Evolutionary conservation across 305 asterid genomes (phyloP).

Genomic region (Fraxinus ornus): DNA sequence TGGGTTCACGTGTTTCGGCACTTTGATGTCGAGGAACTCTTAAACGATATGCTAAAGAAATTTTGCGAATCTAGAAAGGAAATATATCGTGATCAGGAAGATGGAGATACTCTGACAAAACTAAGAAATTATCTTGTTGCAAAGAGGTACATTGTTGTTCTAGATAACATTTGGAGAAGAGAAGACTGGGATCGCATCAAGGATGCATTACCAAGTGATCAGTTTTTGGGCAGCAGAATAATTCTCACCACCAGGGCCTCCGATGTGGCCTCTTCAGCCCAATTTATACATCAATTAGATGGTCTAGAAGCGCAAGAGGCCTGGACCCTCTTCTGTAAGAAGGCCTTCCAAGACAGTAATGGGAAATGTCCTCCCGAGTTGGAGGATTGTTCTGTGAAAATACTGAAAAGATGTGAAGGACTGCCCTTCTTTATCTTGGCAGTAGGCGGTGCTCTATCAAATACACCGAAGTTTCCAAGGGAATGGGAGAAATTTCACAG

Average conservation of each 20-base stretch:
- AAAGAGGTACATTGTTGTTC: constrained; percentile 33
- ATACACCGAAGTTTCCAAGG: background rate
- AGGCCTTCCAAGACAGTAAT: constrained; percentile 28
- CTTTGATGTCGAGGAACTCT: constrained; percentile 1
- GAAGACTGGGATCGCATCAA: constrained; percentile 22
- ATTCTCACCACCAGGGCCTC: constrained; percentile 28
- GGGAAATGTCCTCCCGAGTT: constrained; percentile 36
- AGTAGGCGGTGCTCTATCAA: constrained; percentile 18
- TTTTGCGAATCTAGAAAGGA: constrained; percentile 20
- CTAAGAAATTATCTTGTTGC: constrained; percentile 13
- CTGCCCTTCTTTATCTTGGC: constrained; percentile 31
- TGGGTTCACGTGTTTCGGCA: constrained; percentile 30
- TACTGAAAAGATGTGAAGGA: constrained; percentile 31
- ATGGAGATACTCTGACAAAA: background rate
- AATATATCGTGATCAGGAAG: background rate
- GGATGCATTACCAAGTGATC: constrained; percentile 22
- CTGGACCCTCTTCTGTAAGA: constrained; percentile 38
- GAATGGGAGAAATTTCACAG: constrained; percentile 25
- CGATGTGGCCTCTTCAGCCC: constrained; percentile 2
- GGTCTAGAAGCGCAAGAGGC: constrained; percentile 24
- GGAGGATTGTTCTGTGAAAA: constrained; percentile 16
- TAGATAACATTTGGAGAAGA: constrained; percentile 28
- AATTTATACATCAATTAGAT: background rate
- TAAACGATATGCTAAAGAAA: constrained; percentile 15
- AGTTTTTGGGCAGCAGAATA: constrained; percentile 25